Conservation (phyloP, 352 stramenopile genomes). For the Phytophthora sojae region DNA sequence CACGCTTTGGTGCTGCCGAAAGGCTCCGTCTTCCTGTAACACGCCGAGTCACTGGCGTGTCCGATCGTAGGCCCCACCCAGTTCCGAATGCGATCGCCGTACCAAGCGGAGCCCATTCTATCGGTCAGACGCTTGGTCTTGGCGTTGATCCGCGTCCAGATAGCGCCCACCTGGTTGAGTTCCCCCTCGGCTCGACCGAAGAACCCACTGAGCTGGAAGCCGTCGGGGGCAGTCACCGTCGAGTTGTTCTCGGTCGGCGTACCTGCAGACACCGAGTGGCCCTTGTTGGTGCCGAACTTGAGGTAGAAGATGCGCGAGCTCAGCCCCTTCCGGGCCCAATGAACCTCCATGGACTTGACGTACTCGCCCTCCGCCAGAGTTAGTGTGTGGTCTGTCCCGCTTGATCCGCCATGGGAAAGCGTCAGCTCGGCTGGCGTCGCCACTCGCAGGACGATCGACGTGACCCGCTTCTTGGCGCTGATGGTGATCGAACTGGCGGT, state of each 20-base stretch:
- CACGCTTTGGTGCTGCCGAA: conserved; percentile 30
- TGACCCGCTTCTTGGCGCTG: conserved; percentile 25
- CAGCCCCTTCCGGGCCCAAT: conserved; percentile 25
- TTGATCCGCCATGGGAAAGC: conserved; percentile 33
- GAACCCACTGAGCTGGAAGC: conserved; percentile 43
- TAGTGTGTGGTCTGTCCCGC: conserved; percentile 30
- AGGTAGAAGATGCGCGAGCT: conserved; percentile 35
- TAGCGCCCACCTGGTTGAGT: conserved; percentile 34
- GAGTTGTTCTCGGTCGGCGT: conserved; percentile 19
- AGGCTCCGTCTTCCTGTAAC: conserved; percentile 31
- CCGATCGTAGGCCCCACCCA: conserved; percentile 41
- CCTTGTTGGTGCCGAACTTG: conserved; percentile 31
- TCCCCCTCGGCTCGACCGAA: conserved; percentile 29
- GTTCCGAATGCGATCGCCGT: conserved; percentile 39
- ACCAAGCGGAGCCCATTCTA: conserved; percentile 33
- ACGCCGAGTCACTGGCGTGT: conserved; percentile 33
- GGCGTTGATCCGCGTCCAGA: conserved; percentile 37
- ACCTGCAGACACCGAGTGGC: conserved; percentile 23
- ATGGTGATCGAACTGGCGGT: conserved; percentile 30
- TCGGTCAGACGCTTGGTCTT: conserved; percentile 30
- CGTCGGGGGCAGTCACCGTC: conserved; percentile 27
- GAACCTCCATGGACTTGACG: conserved; percentile 38
- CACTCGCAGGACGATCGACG: conserved; percentile 22
- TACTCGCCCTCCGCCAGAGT: conserved; percentile 31
- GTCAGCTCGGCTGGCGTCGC: conserved; percentile 18